phyloP scores from a whole-genome alignment of 768 basidiomycete species.

The Sarcodon aspratus region DNA sequence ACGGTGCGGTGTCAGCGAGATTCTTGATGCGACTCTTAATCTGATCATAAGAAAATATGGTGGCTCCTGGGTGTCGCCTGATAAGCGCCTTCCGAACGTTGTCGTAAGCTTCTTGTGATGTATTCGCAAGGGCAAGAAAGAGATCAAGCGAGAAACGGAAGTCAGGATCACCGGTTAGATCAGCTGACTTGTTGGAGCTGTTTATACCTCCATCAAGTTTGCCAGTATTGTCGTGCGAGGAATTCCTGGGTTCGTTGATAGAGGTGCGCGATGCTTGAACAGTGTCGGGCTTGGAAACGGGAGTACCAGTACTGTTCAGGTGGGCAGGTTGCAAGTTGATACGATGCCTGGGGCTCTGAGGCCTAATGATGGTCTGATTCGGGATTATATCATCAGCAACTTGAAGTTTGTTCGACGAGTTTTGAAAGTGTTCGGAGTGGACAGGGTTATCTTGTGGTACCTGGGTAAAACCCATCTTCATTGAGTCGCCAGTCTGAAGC shows the following conservation, averaged over 20 bases:
- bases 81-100: constrained; percentile 10
- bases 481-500: too few species aligned
- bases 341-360: not conserved
- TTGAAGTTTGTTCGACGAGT: too few species aligned
- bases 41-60: constrained; percentile 18
- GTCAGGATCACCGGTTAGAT: constrained; percentile 2
- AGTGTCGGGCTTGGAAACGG: not conserved
- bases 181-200: constrained; percentile 3
- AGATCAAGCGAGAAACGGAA: constrained; percentile 21
- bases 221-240: not conserved
- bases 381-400: not conserved
- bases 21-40: constrained; percentile 17
- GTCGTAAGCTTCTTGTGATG: constrained; percentile 21
- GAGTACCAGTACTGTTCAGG: not conserved
- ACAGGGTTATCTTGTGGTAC: too few species aligned
- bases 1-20: constrained; percentile 22
- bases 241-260: not conserved
- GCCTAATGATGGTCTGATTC: not conserved
- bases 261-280: not conserved
- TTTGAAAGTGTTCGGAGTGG: not conserved
- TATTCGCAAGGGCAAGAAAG: constrained; percentile 17
- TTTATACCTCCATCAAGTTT: not conserved
- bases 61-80: constrained; percentile 11
- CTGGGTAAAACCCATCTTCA: too few species aligned
- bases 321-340: not conserved